Base-by-base conservation (phyloP, 2,329 filamentous ascomycete genomes). In the Cordyceps javanica region DNA sequence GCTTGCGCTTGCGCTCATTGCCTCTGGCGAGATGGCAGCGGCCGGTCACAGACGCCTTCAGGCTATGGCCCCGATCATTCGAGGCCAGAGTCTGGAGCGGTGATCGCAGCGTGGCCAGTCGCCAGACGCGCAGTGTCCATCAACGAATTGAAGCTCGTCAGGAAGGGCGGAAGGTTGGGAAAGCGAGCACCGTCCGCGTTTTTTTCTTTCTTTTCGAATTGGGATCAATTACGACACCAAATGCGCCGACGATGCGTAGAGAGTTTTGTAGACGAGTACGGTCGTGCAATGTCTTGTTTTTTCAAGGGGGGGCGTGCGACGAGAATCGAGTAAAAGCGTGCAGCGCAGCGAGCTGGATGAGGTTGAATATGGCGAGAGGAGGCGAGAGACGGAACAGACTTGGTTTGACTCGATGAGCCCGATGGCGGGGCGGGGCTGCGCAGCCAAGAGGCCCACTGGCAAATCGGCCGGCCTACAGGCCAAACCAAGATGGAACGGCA, bases 61-160 rank as follows among this genome's bases (percentile, higher is more conserved):
- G 65, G 66, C 65, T 60, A 62, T 60, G 65, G 65, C 55, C 66
- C 63, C 63, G 55, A 55, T 41, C 14, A 54, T 48, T 48, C n/a
- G 64, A 67, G 67, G 64, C 64, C 65, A 64, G 58, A 63, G 65
- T 64, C 66, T 57, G 60, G 61, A 62, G 63, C 66, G 65, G 62
- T 50, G 62, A 65, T 65, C 63, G 64, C 66, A 65, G 65, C 65
- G 67, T 63, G 61, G 68, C 71, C 68, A 66, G 64, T 66, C 65
- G 66, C 67, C 70, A 70, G 67, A 64, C 66, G 67, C 68, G 65
- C 65, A 66, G 62, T 67, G 69, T 71, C 70, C 71, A 73, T 73
- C 65, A 70, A 74, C 68, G 66, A 62, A 34, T 42, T 26, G 42
- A 49, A 28, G 21, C 39, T 39, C 32, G 49, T 32, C 21, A n/a